Base-by-base conservation (phyloP, 2,329 filamentous ascomycete genomes). In the Ustulina deusta region DNA sequence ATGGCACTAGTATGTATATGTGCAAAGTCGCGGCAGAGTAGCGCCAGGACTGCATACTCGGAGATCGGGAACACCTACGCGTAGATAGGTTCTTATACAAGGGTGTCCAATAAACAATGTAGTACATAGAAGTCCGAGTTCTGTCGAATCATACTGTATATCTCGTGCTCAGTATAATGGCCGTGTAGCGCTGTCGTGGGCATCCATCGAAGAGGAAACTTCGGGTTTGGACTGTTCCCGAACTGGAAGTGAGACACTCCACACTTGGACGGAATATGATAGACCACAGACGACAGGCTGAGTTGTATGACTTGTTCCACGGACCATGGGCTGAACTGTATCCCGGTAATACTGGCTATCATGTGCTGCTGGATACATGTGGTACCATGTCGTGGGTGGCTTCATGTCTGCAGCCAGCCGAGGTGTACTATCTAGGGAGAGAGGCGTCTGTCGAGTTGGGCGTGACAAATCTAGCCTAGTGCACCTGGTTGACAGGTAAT, bases 381-480 rank as follows among this genome's bases (percentile, higher is more conserved):
- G n/a, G n/a, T 38, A 38, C 49, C 29, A 54, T 54, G 49, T 54
- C 29, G 44, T 27, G 34, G 6, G 22, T 27, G 36, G 36, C 20
- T 34, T 32, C 48, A 55, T 22, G 34, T 44, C 62, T 59, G 32
- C 29, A 59, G 29, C 36, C 20, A 46, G 27, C 54, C 54, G 61
- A 29, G 25, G 20, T 10, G 27, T 15, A 17, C 15, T 49, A 36
- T 36, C 22, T 22, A 61, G 51, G 51, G 3, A 22, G n/a, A 13
- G 20, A 51, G 55, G 34, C 46, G 20, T 38, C n/a, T 32, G 13
- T 38, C 54, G 44, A 52, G 55, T 27, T 36, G 25, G n/a, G 32
- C 40, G 42, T 55, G 38, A 56, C 55, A 61, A 61, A 49, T 65
- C 25, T 57, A 29, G n/a, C n/a, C n/a, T n/a, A n/a, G n/a, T n/a